Conservation (phyloP, 2,329 filamentous ascomycete genomes). For the Neonectria coccinea region DNA sequence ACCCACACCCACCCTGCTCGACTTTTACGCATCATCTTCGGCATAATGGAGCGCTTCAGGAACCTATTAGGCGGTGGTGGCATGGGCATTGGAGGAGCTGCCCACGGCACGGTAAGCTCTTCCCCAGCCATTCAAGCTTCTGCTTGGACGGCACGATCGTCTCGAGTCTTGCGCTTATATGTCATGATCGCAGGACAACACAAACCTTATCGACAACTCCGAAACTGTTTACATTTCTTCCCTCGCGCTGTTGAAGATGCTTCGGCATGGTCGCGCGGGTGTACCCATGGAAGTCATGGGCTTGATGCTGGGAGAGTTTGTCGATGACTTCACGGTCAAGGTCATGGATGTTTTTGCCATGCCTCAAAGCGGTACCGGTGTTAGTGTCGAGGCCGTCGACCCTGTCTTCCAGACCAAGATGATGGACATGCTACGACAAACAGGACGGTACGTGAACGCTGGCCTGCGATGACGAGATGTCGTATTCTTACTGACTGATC, state of each 20-base stretch:
- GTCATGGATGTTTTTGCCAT: slow-evolving; percentile 99
- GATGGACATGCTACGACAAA: slow-evolving; percentile 99
- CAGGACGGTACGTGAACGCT: slow-evolving; percentile 77
- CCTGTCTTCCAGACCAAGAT: slow-evolving; percentile 99
- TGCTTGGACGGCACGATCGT: slow-evolving; percentile 4
- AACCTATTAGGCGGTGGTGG: slow-evolving; percentile 85
- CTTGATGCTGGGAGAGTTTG: slow-evolving; percentile 97
- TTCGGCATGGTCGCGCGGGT: slow-evolving; percentile 95
- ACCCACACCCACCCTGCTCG: not conserved
- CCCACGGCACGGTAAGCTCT: slow-evolving; percentile 54
- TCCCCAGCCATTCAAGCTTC: slow-evolving; percentile 30
- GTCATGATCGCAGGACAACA: slow-evolving; percentile 76
- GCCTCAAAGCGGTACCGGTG: slow-evolving; percentile 98
- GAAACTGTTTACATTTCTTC: slow-evolving; percentile 99
- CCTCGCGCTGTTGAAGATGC: slow-evolving; percentile 96
- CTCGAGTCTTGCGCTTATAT: slow-evolving; percentile 23
- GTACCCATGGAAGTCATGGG: slow-evolving; percentile 99
- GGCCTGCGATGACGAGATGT: slow-evolving; percentile 7
- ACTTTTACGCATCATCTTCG: slow-evolving; percentile 25
- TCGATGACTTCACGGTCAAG: slow-evolving; percentile 98
- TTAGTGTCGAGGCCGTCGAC: slow-evolving; percentile 98
- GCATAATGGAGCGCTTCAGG: slow-evolving; percentile 89
- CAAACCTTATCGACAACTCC: slow-evolving; percentile 95
- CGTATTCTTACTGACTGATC: slow-evolving; percentile 28
- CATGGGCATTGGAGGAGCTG: slow-evolving; percentile 71